Percentiles rank a stretch among this genome's conserved stretches.
These are phyloP conservation scores for Trifolium subterraneum DNA, from an alignment of 306 rosid genomes.

Conservation along the genomic window DNA sequence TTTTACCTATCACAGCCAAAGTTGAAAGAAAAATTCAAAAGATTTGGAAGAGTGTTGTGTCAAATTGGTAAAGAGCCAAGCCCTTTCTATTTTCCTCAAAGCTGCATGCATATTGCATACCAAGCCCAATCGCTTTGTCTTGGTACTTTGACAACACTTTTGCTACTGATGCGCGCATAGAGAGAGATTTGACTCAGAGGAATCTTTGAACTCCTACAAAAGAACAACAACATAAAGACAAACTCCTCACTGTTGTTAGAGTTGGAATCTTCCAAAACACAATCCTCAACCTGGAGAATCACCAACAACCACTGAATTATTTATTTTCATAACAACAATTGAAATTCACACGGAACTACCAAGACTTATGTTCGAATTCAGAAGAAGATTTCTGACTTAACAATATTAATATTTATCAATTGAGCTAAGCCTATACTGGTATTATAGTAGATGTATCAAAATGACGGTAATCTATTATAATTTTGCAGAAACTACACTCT, in stretches of 20 bases:
- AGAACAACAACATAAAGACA: conserved; percentile 58
- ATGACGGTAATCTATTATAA: too few species aligned
- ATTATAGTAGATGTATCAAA: too few species aligned
- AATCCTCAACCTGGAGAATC: not conserved
- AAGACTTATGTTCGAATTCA: too few species aligned
- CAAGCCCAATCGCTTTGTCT: conserved; percentile 21
- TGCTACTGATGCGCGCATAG: not conserved
- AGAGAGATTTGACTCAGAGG: conserved; percentile 42
- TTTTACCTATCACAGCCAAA: too few species aligned
- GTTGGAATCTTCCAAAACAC: conserved; percentile 54
- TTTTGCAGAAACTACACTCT: too few species aligned
- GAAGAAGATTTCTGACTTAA: too few species aligned
- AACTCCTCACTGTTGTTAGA: conserved; percentile 18
- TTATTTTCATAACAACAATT: not conserved
- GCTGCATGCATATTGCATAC: conserved; percentile 10
- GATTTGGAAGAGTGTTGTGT: too few species aligned
- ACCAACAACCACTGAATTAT: not conserved
- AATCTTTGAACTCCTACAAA: conserved; percentile 46
- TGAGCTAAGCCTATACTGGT: too few species aligned
- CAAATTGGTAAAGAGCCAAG: too few species aligned
- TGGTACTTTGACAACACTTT: conserved; percentile 9
- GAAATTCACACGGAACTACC: not conserved
- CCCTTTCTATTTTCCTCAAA: conserved; percentile 26
- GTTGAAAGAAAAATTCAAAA: too few species aligned
- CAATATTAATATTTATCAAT: too few species aligned